Percentiles rank a stretch among this genome's conserved stretches.
Conservation (phyloP, 2,329 filamentous ascomycete species). For the Macrophomina tecta region DNA sequence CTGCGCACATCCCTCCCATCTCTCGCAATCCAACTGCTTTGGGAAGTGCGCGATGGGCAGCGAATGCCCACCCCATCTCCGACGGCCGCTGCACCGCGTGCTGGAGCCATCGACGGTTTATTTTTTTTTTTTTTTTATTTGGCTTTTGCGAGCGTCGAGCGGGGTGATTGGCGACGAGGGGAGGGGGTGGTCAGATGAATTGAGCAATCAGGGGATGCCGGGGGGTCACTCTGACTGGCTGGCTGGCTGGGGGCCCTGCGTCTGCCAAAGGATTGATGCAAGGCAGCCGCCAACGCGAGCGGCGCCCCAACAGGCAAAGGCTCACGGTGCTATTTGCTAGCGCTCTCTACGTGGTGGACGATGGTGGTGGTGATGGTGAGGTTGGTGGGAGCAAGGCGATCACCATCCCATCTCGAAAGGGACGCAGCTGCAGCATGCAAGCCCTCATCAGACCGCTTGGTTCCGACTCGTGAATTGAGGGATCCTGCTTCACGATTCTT, state of each 20-base stretch:
- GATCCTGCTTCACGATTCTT: neutral
- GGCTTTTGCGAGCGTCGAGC: conserved; percentile 12
- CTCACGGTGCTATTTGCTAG: conserved; percentile 13
- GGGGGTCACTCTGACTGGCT: neutral
- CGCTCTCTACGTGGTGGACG: neutral
- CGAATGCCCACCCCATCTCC: neutral
- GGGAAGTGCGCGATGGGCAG: neutral
- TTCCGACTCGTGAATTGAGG: conserved; percentile 16
- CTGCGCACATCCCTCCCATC: conserved; percentile 1
- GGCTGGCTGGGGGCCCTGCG: conserved; percentile 16
- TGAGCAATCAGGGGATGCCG: conserved; percentile 23
- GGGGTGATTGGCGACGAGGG: conserved; percentile 15
- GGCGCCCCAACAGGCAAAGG: conserved; percentile 16
- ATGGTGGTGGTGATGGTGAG: conserved; percentile 10
- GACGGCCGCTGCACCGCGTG: neutral
- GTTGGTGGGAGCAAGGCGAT: neutral
- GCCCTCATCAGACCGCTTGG: conserved; percentile 23
- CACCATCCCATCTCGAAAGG: neutral
- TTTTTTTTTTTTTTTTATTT: neutral
- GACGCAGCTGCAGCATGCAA: conserved; percentile 14
- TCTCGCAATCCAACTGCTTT: conserved; percentile 22
- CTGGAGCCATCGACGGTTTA: no score
- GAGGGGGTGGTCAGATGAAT: conserved; percentile 24
- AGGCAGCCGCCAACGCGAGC: conserved; percentile 18
- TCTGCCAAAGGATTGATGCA: neutral